Evolutionary conservation across 2,329 filamentous ascomycete genomes (phyloP).

Genomic region (Nemania serpens): DNA sequence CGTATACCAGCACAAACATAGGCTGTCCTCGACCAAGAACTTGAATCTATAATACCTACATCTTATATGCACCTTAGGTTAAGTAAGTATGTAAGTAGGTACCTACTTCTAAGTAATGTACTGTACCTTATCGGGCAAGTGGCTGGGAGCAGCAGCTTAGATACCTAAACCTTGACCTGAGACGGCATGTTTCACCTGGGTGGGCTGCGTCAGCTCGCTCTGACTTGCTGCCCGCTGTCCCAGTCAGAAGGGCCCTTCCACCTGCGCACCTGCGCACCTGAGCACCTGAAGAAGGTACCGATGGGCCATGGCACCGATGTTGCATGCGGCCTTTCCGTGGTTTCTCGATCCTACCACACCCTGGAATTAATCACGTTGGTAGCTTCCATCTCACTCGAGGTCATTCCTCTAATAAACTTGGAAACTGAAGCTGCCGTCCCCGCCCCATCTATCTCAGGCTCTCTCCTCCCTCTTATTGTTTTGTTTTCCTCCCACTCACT

Average conservation of each 20-base stretch:
- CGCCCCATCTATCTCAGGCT: too few species aligned
- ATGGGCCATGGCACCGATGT: not conserved
- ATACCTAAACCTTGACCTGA: slow-evolving; percentile 2
- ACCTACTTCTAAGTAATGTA: not conserved
- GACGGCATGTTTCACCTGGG: slow-evolving; percentile 28
- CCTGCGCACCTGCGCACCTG: not conserved
- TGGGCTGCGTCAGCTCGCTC: slow-evolving; percentile 26
- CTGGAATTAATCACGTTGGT: not conserved
- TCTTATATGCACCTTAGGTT: too few species aligned
- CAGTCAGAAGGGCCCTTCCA: too few species aligned
- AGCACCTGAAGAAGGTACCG: not conserved
- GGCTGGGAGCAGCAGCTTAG: slow-evolving; percentile 11
- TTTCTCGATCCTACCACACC: slow-evolving; percentile 6
- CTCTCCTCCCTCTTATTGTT: not conserved
- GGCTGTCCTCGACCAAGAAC: too few species aligned
- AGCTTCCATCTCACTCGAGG: slow-evolving; percentile 2
- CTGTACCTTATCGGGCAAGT: not conserved
- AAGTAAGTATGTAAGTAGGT: too few species aligned
- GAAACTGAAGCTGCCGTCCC: slow-evolving; percentile 1
- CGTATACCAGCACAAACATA: too few species aligned
- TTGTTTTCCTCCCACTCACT: not conserved
- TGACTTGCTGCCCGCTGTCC: too few species aligned
- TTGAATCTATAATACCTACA: too few species aligned
- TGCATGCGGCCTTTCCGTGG: slow-evolving; percentile 7
- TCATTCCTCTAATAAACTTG: not conserved